A percentile compares a stretch with the other conserved stretches of the same genome.
Evolutionary conservation across 495 filamentous ascomycete genomes (phyloP).

Genomic region (Hypoxylon fuscum): DNA sequence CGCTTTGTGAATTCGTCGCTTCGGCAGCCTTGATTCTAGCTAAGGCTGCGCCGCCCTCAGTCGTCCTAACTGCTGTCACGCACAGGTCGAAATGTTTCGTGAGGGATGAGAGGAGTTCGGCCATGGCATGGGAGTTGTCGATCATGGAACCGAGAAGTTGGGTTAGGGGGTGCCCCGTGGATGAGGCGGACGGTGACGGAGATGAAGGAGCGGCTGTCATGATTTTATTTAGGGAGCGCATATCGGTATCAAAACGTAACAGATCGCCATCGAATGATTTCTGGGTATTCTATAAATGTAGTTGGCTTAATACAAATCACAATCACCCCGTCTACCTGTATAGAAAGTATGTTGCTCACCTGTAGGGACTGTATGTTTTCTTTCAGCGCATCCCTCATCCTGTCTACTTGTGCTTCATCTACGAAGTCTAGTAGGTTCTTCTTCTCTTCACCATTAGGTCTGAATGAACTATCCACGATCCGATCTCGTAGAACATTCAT

Average conservation of each 20-base stretch:
- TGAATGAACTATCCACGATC: conserved; percentile 76
- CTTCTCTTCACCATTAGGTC: conserved; percentile 69
- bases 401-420: conserved; percentile 79
- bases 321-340: conserved; percentile 1
- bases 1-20: conserved; percentile 65
- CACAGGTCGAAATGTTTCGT: conserved; percentile 96
- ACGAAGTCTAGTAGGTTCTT: conserved; percentile 89
- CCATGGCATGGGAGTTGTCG: conserved; percentile 84
- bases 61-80: conserved; percentile 88
- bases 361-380: conserved; percentile 67
- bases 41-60: conserved; percentile 86
- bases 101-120: conserved; percentile 78
- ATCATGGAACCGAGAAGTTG: conserved; percentile 77
- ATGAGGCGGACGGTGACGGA: conserved; percentile 48
- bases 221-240: conserved; percentile 57
- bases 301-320: conserved; percentile 10
- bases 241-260: conserved; percentile 66
- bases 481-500: conserved; percentile 75
- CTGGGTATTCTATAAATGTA: conserved; percentile 60
- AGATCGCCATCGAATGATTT: conserved; percentile 70
- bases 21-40: conserved; percentile 64
- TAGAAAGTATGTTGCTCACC: conserved; percentile 45
- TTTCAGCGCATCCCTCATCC: conserved; percentile 71
- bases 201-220: conserved; percentile 47
- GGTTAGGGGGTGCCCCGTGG: conserved; percentile 64